Evolutionary conservation across 1,284 basidiomycete species (phyloP), one percentile per base, ranked within the genome.

Genomic region (Sporisorium scitamineum): DNA sequence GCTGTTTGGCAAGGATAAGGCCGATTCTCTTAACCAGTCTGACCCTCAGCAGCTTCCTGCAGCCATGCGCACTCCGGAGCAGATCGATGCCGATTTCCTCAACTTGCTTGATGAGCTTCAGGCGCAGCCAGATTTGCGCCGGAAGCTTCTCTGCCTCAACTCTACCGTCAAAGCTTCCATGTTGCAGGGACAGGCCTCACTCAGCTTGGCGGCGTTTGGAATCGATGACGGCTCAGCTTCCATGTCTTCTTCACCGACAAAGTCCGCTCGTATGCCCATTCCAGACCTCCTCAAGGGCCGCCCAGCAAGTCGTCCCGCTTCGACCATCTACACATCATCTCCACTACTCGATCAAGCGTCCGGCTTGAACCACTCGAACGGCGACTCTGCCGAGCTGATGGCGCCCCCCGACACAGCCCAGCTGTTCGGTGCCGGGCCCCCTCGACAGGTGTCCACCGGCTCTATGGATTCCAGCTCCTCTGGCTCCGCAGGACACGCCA

Each of bases 161-260:
- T 87, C 90, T 0, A 90, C 90, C 2, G 93, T 95, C 42, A 94
- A 94, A 81, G 92, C 92, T 3, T 92, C 92, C n/a, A 94, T 95
- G 92, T 87, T 95, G 61, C 93, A 92, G 80, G 93, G 93, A 0
- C 92, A 93, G 2, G 90, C 91, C 27, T 89, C 90, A 14, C 87
- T 94, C 79, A 88, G 89, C 27, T 84, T 88, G 13, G 88, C 86
- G 18, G 83, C 88, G 0, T 79, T 88, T 20, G 72, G 66, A 3
- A 14, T 71, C 26, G 64, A 67, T 10, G 56, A 54, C 14, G 26
- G 32, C 16, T 32, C 57, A 13, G 31, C 20, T 26, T 52, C 45
- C 24, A 9, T 61, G 42, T 41, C 66, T 6, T 54, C 57, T 10
- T 64, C 71, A 0, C 61, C 70, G 0, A 55, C 54, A 18, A 75